Evolutionary conservation across 805 yeast genomes (phyloP).

Genomic region (Maudiozyma barnettii): DNA sequence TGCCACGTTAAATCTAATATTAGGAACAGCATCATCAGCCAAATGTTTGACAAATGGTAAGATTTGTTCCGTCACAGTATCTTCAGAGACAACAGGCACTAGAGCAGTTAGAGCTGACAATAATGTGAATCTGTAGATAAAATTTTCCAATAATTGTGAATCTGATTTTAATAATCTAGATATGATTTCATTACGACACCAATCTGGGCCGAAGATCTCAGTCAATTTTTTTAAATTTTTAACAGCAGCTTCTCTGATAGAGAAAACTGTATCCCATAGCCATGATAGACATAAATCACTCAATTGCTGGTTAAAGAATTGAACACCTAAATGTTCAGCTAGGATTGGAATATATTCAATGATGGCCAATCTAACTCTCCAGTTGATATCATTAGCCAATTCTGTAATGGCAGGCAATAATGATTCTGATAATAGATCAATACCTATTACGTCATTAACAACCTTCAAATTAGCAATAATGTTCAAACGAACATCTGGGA

Average conservation of each 20-base stretch:
- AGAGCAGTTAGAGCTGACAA: constrained; percentile 79
- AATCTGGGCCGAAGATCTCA: constrained; percentile 78
- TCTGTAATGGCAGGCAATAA: constrained; percentile 93
- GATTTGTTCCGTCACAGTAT: constrained; percentile 51
- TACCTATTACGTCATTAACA: constrained; percentile 91
- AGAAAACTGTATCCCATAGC: constrained; percentile 96
- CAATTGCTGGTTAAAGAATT: constrained; percentile 85
- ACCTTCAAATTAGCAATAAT: constrained; percentile 85
- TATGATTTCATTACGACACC: constrained; percentile 84
- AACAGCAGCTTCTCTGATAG: constrained; percentile 95
- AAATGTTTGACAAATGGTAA: constrained; percentile 72
- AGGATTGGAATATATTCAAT: constrained; percentile 92
- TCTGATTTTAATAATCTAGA: constrained; percentile 53
- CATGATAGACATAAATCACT: constrained; percentile 91
- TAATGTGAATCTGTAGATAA: constrained; percentile 86
- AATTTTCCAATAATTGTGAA: constrained; percentile 42
- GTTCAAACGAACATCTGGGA: constrained; percentile 90
- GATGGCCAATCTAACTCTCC: constrained; percentile 96
- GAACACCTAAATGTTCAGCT: constrained; percentile 88
- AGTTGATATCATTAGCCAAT: constrained; percentile 89
- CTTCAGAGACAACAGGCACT: constrained; percentile 56
- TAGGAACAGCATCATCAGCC: constrained; percentile 78
- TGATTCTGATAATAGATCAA: constrained; percentile 74
- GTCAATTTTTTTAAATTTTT: constrained; percentile 70
- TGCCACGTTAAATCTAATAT: constrained; percentile 91